These are phyloP conservation scores for Paxillus rubicundulus DNA, from an alignment of 768 basidiomycete species.

Conservation along the genomic window DNA sequence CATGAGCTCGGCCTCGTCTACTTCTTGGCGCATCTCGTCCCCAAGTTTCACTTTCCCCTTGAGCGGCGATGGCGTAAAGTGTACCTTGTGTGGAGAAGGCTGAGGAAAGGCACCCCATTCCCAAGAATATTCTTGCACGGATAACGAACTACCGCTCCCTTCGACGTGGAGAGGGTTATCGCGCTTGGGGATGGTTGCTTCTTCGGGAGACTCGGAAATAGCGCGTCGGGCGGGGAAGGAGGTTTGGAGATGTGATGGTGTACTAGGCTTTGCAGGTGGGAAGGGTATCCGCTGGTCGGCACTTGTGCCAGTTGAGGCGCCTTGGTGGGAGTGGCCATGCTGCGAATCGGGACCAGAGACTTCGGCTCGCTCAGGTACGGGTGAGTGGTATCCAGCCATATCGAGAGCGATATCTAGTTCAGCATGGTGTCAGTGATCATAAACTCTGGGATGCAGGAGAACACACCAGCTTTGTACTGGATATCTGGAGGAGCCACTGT, in stretches of 20 bases:
- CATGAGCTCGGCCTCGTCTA: slow-evolving; percentile 19
- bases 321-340: slow-evolving; percentile 22
- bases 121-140: slow-evolving; percentile 79
- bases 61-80: slow-evolving; percentile 34
- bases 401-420: slow-evolving; percentile 73
- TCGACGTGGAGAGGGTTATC: slow-evolving; percentile 5
- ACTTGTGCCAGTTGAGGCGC: background rate
- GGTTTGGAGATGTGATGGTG: slow-evolving; percentile 24
- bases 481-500: slow-evolving; percentile 52
- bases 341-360: slow-evolving; percentile 1
- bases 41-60: slow-evolving; percentile 13
- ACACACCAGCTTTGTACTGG: slow-evolving; percentile 57
- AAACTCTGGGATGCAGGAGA: slow-evolving; percentile 1
- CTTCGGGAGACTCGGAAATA: slow-evolving; percentile 62
- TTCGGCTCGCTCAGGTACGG: slow-evolving; percentile 2
- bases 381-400: slow-evolving; percentile 72
- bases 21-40: slow-evolving; percentile 9
- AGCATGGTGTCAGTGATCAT: slow-evolving; percentile 3
- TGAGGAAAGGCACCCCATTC: slow-evolving; percentile 92
- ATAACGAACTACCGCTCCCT: slow-evolving; percentile 13
- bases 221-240: slow-evolving; percentile 46
- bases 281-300: slow-evolving; percentile 16
- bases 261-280: slow-evolving; percentile 17
- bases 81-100: slow-evolving; percentile 61
- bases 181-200: slow-evolving; percentile 30